A percentile compares a stretch with the other conserved stretches of the same genome.
Evolutionary conservation across 1,284 basidiomycete species (phyloP).

Genomic region (Trichosporon coremiiforme): DNA sequence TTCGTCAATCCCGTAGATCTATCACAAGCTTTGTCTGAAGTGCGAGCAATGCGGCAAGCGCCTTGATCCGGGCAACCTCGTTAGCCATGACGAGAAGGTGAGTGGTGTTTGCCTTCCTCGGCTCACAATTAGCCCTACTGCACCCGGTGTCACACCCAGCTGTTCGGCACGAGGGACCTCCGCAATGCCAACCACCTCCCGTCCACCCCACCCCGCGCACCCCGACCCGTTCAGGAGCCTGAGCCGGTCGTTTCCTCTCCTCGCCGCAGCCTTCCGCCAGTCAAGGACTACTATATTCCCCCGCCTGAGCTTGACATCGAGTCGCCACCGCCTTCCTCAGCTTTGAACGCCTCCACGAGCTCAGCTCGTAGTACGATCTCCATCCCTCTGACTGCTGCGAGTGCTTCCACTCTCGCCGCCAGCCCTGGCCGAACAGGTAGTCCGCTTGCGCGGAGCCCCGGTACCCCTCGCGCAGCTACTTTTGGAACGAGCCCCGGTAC

Average conservation of each 20-base stretch:
- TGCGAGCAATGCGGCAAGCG: slow-evolving; percentile 55
- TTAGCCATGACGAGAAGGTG: slow-evolving; percentile 55
- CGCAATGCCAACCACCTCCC: slow-evolving; percentile 42
- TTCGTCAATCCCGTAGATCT: slow-evolving; percentile 44
- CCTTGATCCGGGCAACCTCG: slow-evolving; percentile 53
- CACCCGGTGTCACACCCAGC: slow-evolving; percentile 51
- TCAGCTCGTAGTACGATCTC: slow-evolving; percentile 7
- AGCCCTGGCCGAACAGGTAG: slow-evolving; percentile 12
- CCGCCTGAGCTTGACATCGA: slow-evolving; percentile 24
- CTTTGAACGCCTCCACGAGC: neutral
- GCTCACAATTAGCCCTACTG: slow-evolving; percentile 50
- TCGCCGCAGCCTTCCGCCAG: slow-evolving; percentile 27
- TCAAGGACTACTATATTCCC: slow-evolving; percentile 31
- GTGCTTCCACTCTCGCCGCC: neutral
- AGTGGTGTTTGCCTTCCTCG: slow-evolving; percentile 15
- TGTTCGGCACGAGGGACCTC: slow-evolving; percentile 54
- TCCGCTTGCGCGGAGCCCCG: slow-evolving; percentile 10
- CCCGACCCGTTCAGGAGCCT: slow-evolving; percentile 5
- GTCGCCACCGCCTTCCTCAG: slow-evolving; percentile 5
- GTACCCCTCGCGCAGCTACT: neutral
- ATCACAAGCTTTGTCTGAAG: slow-evolving; percentile 58
- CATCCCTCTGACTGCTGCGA: slow-evolving; percentile 6
- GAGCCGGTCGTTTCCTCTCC: slow-evolving; percentile 23
- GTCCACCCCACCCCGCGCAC: slow-evolving; percentile 19
- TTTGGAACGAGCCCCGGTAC: slow-evolving; percentile 14